phyloP scores from a whole-genome alignment of 169 alveolate genomes.

The Plasmodium coatneyi region DNA sequence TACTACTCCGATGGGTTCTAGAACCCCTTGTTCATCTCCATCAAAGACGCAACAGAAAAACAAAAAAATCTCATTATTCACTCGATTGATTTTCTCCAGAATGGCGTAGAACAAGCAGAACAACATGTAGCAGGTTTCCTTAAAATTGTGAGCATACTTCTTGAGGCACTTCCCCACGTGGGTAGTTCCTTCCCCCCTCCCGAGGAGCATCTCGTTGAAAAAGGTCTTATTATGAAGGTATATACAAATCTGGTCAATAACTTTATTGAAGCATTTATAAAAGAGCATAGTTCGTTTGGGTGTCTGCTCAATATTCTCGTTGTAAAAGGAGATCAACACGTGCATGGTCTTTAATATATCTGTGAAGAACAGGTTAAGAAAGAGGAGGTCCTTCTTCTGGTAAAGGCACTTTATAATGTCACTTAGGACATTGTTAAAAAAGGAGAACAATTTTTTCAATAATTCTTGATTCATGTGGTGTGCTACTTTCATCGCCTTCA shows the following conservation, averaged over 20 bases:
- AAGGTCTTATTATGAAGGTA: slow-evolving; percentile 49
- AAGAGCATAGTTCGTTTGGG: slow-evolving; percentile 67
- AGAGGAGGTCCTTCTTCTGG: slow-evolving; percentile 25
- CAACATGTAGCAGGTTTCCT: slow-evolving; percentile 35
- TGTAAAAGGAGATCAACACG: slow-evolving; percentile 23
- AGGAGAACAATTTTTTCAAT: not conserved
- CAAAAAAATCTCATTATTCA: slow-evolving; percentile 61
- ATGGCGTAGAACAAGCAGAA: slow-evolving; percentile 24
- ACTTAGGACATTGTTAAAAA: slow-evolving; percentile 18
- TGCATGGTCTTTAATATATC: slow-evolving; percentile 21
- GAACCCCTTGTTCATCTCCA: not conserved
- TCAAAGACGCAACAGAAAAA: slow-evolving; percentile 27
- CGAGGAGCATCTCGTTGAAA: slow-evolving; percentile 6
- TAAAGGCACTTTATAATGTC: slow-evolving; percentile 27
- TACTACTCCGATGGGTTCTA: not conserved
- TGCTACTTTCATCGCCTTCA: slow-evolving; percentile 45
- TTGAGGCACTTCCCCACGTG: not conserved
- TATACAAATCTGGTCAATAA: slow-evolving; percentile 42
- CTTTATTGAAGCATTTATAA: slow-evolving; percentile 56
- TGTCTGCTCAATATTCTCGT: slow-evolving; percentile 27
- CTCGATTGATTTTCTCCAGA: slow-evolving; percentile 7
- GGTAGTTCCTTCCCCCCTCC: not conserved
- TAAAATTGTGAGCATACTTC: slow-evolving; percentile 13
- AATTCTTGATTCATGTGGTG: slow-evolving; percentile 14
- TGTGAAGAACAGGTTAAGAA: slow-evolving; percentile 30